Percentiles rank a stretch among this genome's conserved stretches.
Conservation (phyloP, 805 yeast genomes). For the Lachancea fermentati region DNA sequence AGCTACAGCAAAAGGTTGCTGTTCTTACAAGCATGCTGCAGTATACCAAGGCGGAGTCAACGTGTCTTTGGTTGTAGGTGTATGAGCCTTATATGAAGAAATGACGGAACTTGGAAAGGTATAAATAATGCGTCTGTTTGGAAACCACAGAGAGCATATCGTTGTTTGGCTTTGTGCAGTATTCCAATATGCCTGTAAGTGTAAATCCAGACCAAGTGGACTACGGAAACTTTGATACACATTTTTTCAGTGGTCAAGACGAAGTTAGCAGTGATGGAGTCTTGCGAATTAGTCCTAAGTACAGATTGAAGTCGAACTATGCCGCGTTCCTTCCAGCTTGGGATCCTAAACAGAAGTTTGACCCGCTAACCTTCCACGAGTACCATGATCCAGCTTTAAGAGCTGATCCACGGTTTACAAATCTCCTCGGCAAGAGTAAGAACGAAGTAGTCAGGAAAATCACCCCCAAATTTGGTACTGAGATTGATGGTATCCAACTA, state of each 20-base stretch:
- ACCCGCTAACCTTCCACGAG: conserved; percentile 13
- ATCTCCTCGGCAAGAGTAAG: conserved; percentile 18
- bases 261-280: conserved; percentile 28
- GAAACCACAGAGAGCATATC: too few relatives aligned
- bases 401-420: conserved; percentile 19
- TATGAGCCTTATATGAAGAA: too few relatives aligned
- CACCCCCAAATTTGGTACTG: conserved; percentile 69
- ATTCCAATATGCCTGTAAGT: neutral
- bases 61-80: neutral
- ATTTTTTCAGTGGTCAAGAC: conserved; percentile 20
- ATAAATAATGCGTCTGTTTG: too few relatives aligned
- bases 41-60: neutral
- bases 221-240: conserved; percentile 30
- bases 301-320: conserved; percentile 18
- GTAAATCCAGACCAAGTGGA: neutral
- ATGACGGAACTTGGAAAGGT: too few relatives aligned
- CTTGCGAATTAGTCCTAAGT: conserved; percentile 21
- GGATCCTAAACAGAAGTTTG: conserved; percentile 22
- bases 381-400: conserved; percentile 20
- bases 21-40: too few relatives aligned
- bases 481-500: conserved; percentile 54
- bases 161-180: too few relatives aligned
- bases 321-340: conserved; percentile 31
- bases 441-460: conserved; percentile 35
- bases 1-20: too few relatives aligned